These are phyloP conservation scores for Aspergillus brunneoviolaceus DNA, from an alignment of 2,329 filamentous ascomycete species.

Conservation along the genomic window DNA sequence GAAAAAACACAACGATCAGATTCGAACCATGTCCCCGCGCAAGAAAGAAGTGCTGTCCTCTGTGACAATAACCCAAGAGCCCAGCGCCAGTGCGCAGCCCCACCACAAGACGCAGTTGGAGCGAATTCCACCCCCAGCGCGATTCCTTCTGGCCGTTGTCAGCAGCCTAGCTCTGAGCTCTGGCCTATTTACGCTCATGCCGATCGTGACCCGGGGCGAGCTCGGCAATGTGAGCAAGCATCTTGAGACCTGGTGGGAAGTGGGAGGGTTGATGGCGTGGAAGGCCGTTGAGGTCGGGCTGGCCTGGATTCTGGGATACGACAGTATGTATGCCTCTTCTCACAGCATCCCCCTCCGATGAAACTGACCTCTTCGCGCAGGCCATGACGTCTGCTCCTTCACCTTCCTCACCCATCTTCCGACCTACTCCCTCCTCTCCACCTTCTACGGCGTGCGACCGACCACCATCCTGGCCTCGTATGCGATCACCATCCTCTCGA, in stretches of 20 bases:
- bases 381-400: slow-evolving; percentile 66
- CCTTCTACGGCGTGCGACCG: slow-evolving; percentile 72
- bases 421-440: slow-evolving; percentile 69
- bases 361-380: slow-evolving; percentile 32
- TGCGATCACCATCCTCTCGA: slow-evolving; percentile 66
- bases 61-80: slow-evolving; percentile 10
- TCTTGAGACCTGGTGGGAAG: slow-evolving; percentile 62
- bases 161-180: slow-evolving; percentile 63
- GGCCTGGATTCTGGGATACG: slow-evolving; percentile 72
- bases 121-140: slow-evolving; percentile 33
- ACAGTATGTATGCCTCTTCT: slow-evolving; percentile 44
- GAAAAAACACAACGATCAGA: background rate
- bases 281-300: slow-evolving; percentile 66
- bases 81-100: slow-evolving; percentile 14
- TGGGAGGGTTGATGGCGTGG: slow-evolving; percentile 55
- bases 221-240: slow-evolving; percentile 66
- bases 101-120: slow-evolving; percentile 21
- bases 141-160: slow-evolving; percentile 50
- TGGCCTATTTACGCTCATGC: slow-evolving; percentile 62
- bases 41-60: slow-evolving; percentile 25
- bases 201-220: slow-evolving; percentile 62
- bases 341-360: background rate
- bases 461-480: slow-evolving; percentile 62
- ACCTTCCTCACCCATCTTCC: slow-evolving; percentile 73
- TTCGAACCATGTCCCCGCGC: slow-evolving; percentile 18